Conservation (phyloP, 805 yeast genomes). For the Metschnikowia henanensis region DNA sequence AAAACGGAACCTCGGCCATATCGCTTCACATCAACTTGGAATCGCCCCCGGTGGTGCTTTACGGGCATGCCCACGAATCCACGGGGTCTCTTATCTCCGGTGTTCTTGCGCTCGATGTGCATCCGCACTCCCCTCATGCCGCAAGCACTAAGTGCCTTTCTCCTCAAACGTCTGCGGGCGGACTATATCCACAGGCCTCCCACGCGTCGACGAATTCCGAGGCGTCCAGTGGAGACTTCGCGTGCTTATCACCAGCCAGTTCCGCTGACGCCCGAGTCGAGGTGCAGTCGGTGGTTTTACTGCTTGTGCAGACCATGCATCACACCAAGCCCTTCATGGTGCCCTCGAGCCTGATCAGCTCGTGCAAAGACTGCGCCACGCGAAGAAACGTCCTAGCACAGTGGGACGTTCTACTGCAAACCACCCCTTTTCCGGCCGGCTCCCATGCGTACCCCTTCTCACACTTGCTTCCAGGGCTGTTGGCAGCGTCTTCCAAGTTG, state of each 20-base stretch:
- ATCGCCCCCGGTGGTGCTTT: conserved; percentile 87
- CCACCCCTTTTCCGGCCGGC: conserved; percentile 61
- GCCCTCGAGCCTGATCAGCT: conserved; percentile 44
- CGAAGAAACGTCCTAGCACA: conserved; percentile 66
- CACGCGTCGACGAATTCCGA: background rate
- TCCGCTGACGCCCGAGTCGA: background rate
- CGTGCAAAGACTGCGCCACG: conserved; percentile 59
- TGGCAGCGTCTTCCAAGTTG: conserved; percentile 77
- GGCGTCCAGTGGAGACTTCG: background rate
- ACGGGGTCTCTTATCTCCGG: conserved; percentile 90
- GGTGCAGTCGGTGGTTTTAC: conserved; percentile 58
- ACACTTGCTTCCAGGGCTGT: conserved; percentile 80
- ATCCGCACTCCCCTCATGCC: background rate
- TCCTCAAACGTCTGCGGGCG: conserved; percentile 1
- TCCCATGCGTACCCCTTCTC: conserved; percentile 91
- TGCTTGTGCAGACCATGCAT: conserved; percentile 69
- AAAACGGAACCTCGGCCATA: conserved; percentile 17
- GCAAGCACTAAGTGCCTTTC: background rate
- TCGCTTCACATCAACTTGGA: conserved; percentile 66
- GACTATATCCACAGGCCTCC: conserved; percentile 6
- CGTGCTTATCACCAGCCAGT: background rate
- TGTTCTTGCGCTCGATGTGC: conserved; percentile 51
- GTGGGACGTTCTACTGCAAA: conserved; percentile 79
- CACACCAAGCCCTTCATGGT: conserved; percentile 68
- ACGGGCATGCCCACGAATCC: conserved; percentile 75